Conservation (phyloP, 2,329 filamentous ascomycete species). For the Myriangium duriaei region DNA sequence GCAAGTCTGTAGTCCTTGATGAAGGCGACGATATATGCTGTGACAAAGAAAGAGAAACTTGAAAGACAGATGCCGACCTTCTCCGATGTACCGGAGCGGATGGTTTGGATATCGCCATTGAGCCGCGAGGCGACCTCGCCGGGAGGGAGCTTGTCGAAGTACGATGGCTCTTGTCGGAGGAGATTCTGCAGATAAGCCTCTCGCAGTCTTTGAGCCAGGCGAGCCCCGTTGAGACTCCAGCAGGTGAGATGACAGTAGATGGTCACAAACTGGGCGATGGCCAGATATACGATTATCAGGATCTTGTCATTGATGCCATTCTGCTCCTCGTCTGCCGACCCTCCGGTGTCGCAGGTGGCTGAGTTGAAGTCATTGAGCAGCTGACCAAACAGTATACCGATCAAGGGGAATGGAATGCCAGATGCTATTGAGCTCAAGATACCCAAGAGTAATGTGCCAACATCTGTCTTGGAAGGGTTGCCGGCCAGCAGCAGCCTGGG, state of each 20-base stretch:
- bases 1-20: slow-evolving; percentile 50
- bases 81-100: slow-evolving; percentile 56
- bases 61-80: slow-evolving; percentile 56
- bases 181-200: slow-evolving; percentile 47
- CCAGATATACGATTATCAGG: slow-evolving; percentile 49
- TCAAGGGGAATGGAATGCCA: slow-evolving; percentile 51
- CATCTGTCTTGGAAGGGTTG: slow-evolving; percentile 21
- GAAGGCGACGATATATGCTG: slow-evolving; percentile 55
- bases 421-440: slow-evolving; percentile 36
- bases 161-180: slow-evolving; percentile 49
- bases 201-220: slow-evolving; percentile 50
- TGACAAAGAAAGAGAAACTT: slow-evolving; percentile 52
- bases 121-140: slow-evolving; percentile 53
- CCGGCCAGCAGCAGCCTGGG: slow-evolving; percentile 27
- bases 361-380: slow-evolving; percentile 49
- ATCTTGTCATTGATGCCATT: slow-evolving; percentile 44
- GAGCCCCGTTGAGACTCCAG: slow-evolving; percentile 52
- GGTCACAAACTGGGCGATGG: slow-evolving; percentile 48
- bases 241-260: slow-evolving; percentile 53
- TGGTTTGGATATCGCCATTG: slow-evolving; percentile 52
- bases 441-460: slow-evolving; percentile 12
- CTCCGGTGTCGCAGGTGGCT: slow-evolving; percentile 38
- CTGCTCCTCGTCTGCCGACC: slow-evolving; percentile 25
- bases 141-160: slow-evolving; percentile 50
- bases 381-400: slow-evolving; percentile 52